These are phyloP conservation scores for Rachicladosporium sp. DNA, from an alignment of 2,329 filamentous ascomycete species.

Conservation along the genomic window DNA sequence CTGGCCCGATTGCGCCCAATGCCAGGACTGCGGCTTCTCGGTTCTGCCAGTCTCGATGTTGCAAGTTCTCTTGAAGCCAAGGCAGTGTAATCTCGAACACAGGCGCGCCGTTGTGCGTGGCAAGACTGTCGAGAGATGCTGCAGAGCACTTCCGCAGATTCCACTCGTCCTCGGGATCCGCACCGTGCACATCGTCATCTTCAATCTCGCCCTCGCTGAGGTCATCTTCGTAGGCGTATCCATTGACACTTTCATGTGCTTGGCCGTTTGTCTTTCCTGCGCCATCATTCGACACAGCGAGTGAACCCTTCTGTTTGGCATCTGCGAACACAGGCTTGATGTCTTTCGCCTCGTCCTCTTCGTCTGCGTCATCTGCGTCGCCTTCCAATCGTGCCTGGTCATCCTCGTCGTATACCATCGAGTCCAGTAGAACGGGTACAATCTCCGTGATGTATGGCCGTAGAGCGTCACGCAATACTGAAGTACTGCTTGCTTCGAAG, in stretches of 20 bases:
- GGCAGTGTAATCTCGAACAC: conserved; percentile 89
- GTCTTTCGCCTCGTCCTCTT: conserved; percentile 80
- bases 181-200: conserved; percentile 56
- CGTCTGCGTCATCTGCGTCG: conserved; percentile 70
- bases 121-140: conserved; percentile 86
- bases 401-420: conserved; percentile 94
- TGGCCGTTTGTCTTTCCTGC: conserved; percentile 40
- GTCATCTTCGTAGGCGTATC: conserved; percentile 33
- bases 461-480: conserved; percentile 62
- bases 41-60: conserved; percentile 79
- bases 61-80: conserved; percentile 81
- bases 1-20: conserved; percentile 86
- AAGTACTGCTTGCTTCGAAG: conserved; percentile 83
- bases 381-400: conserved; percentile 77
- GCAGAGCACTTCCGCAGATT: conserved; percentile 94
- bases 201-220: conserved; percentile 81
- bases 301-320: conserved; percentile 45
- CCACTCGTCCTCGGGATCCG: conserved; percentile 83
- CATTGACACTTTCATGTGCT: conserved; percentile 28
- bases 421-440: conserved; percentile 78
- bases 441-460: conserved; percentile 71
- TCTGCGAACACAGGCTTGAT: conserved; percentile 81
- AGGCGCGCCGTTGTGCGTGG: conserved; percentile 72
- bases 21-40: conserved; percentile 90
- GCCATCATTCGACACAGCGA: conserved; percentile 32